Percentiles rank a stretch among this genome's conserved stretches.
These are phyloP conservation scores for Pezicula carpinea DNA, from an alignment of 2,329 filamentous ascomycete species.

Conservation along the genomic window DNA sequence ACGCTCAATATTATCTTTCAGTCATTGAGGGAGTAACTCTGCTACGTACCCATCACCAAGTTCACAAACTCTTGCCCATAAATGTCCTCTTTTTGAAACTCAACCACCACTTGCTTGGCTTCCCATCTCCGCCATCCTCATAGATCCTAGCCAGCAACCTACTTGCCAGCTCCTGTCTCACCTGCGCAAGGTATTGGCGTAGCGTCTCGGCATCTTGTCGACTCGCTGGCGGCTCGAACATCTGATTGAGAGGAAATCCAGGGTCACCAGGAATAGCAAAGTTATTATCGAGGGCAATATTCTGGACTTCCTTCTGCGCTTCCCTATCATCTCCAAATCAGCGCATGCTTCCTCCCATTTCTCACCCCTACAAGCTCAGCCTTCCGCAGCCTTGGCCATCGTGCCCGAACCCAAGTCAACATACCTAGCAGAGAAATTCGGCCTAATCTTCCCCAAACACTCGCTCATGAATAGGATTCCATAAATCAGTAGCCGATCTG, in stretches of 20 bases:
- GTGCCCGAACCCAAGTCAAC: constrained; percentile 23
- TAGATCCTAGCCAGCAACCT: constrained; percentile 85
- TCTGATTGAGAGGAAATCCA: constrained; percentile 90
- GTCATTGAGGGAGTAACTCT: too few relatives aligned
- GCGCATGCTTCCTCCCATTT: neutral
- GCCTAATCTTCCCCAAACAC: constrained; percentile 82
- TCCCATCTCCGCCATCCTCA: constrained; percentile 70
- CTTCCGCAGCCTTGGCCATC: neutral
- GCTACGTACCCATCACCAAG: too few relatives aligned
- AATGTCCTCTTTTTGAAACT: constrained; percentile 99
- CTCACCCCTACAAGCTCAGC: neutral
- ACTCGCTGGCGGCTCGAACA: constrained; percentile 85
- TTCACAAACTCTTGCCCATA: constrained; percentile 87
- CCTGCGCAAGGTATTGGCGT: constrained; percentile 85
- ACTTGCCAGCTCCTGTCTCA: constrained; percentile 83
- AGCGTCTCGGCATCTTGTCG: constrained; percentile 86
- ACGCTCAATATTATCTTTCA: too few relatives aligned
- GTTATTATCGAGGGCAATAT: constrained; percentile 84
- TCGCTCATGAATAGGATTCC: constrained; percentile 94
- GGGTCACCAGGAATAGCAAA: constrained; percentile 95
- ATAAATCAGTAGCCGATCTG: constrained; percentile 92
- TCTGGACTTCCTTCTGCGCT: constrained; percentile 73
- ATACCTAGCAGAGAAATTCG: constrained; percentile 59
- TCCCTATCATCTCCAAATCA: constrained; percentile 30
- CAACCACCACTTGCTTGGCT: constrained; percentile 86